Base-by-base conservation (phyloP, 2,329 filamentous ascomycete species). In the Aotearoamyces nothofagi region DNA sequence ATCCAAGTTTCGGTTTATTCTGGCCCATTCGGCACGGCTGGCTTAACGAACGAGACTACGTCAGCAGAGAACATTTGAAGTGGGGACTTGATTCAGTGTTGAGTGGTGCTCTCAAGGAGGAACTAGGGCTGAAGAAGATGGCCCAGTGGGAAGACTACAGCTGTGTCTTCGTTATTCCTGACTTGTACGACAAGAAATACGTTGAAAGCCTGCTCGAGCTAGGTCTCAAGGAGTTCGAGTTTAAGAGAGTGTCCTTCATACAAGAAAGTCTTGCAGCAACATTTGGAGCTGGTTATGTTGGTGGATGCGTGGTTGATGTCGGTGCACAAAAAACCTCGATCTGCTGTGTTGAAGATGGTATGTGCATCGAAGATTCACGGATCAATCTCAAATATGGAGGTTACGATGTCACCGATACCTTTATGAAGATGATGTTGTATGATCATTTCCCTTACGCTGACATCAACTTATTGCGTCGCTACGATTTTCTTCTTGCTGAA, bases 281-380 rank as follows among this genome's bases (percentile, higher is more conserved):
- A 0, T 98, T 93, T 50, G 90, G 90, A 9, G 90, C 87, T 4
- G 90, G 90, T 5, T 94, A 92, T 47, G 92, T 86, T 1, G 83
- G 81, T 37, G 80, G 83, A 12, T 98, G 90, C 43, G 84, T 98
- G 32, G 84, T 98, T 8, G 90, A 98, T 49, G 78, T 98, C 32
- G 90, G 90, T 9, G 87, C 90, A 1, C 84, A 96, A 50, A 98
- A 98, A 63, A 96, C 90, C 1, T 92, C 90, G 0, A 79, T 98
- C 17, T 87, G 86, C 37, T 98, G 90, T 42, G 86, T 98, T 8
- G 90, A 98, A 45, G 90, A 98, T 51, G 90, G 90, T 2, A 78
- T 98, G 55, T 84, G 82, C 46, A 69, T 93, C 15, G 90, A 96
- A 39, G 87, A 94, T 48, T 98, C 90, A 10, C 73, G 90, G 10